Evolutionary conservation across 164 flowering plant species (phyloP).

Genomic region (Berberis vulgaris): DNA sequence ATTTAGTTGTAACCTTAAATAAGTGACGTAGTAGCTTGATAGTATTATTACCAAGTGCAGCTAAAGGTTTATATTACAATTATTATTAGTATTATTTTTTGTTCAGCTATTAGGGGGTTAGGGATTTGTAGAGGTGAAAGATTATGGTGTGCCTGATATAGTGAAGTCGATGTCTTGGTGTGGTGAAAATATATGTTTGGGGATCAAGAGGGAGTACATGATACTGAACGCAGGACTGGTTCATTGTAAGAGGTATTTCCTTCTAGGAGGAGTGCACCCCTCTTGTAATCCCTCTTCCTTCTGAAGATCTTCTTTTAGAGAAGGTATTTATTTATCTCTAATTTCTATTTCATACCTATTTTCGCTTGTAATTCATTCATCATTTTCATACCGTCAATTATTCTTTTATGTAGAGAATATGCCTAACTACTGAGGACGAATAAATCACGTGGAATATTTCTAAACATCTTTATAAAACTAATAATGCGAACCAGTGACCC

Average conservation of each 20-base stretch:
- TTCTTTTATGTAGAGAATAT: too few relatives aligned
- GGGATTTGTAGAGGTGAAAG: slow-evolving; percentile 97
- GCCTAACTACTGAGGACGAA: too few relatives aligned
- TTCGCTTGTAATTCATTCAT: neutral
- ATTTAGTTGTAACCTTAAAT: too few relatives aligned
- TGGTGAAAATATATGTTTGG: slow-evolving; percentile 94
- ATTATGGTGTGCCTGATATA: slow-evolving; percentile 79
- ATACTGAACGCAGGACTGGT: slow-evolving; percentile 71
- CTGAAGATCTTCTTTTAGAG: slow-evolving; percentile 90
- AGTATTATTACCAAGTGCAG: too few relatives aligned
- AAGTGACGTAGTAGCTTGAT: neutral
- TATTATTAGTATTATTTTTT: neutral
- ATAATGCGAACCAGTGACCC: too few relatives aligned
- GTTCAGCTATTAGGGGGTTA: slow-evolving; percentile 56
- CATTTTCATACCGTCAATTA: too few relatives aligned
- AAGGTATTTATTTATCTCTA: slow-evolving; percentile 49
- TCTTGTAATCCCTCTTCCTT: slow-evolving; percentile 73
- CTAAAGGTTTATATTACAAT: neutral
- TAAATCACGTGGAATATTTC: neutral
- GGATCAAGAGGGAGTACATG: slow-evolving; percentile 69
- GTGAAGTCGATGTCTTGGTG: slow-evolving; percentile 98
- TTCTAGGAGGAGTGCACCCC: slow-evolving; percentile 92
- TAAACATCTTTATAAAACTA: too few relatives aligned
- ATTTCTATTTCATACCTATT: neutral
- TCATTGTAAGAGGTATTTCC: slow-evolving; percentile 77